A percentile compares a stretch with the other conserved stretches of the same genome.
Conservation (phyloP, 352 stramenopile genomes). For the Phytopythium montanum region DNA sequence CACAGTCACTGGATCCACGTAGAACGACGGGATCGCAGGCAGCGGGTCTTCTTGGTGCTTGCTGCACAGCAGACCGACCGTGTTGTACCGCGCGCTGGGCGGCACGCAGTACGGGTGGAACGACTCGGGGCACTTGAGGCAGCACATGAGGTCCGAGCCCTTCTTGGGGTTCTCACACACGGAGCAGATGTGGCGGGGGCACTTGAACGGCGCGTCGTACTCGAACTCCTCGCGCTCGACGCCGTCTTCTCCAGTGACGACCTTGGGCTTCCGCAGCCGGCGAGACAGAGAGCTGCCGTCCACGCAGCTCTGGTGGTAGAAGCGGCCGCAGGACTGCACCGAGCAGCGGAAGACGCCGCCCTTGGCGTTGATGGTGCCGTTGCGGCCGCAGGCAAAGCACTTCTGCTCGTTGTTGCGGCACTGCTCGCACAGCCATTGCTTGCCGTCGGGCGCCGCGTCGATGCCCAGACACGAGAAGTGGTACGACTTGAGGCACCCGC, state of each 20-base stretch:
- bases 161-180: slow-evolving; percentile 80
- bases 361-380: slow-evolving; percentile 86
- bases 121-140: slow-evolving; percentile 89
- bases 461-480: slow-evolving; percentile 91
- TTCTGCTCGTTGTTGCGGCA: slow-evolving; percentile 85
- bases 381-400: slow-evolving; percentile 87
- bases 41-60: slow-evolving; percentile 80
- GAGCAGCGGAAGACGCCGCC: slow-evolving; percentile 77
- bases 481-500: slow-evolving; percentile 89
- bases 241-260: slow-evolving; percentile 16
- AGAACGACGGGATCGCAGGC: slow-evolving; percentile 70
- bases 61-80: slow-evolving; percentile 89
- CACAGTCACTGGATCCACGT: slow-evolving; percentile 71
- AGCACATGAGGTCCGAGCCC: slow-evolving; percentile 81
- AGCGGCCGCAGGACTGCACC: slow-evolving; percentile 67
- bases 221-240: slow-evolving; percentile 48
- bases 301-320: slow-evolving; percentile 83
- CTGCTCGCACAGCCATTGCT: slow-evolving; percentile 90
- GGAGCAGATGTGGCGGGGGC: slow-evolving; percentile 83
- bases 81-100: slow-evolving; percentile 90
- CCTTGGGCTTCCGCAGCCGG: slow-evolving; percentile 36
- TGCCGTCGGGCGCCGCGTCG: slow-evolving; percentile 52
- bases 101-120: slow-evolving; percentile 94
- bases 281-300: slow-evolving; percentile 57
- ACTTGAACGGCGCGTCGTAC: slow-evolving; percentile 82